phyloP scores from a whole-genome alignment of 495 filamentous ascomycete genomes.

The Penicillium manginii region DNA sequence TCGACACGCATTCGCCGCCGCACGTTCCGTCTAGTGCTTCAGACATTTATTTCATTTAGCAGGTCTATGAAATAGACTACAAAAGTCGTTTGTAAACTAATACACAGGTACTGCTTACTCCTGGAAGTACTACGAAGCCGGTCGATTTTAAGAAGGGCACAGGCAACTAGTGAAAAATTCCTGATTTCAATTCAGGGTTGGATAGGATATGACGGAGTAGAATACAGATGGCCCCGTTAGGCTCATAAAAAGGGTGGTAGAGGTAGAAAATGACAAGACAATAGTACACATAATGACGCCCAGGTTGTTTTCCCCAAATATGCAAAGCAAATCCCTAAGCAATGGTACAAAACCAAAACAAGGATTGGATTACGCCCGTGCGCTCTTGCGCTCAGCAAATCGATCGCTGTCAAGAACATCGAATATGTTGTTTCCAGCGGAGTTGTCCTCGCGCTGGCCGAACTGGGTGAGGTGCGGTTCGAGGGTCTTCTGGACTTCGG shows the following conservation, averaged over 20 bases:
- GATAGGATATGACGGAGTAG: constrained; percentile 23
- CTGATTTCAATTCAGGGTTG: constrained; percentile 10
- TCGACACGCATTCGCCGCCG: too few relatives aligned
- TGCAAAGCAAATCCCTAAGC: constrained; percentile 13
- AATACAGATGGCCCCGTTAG: constrained; percentile 24
- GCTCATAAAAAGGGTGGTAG: constrained; percentile 8
- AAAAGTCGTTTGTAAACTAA: too few relatives aligned
- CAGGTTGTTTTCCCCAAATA: constrained; percentile 22
- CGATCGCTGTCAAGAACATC: constrained; percentile 39
- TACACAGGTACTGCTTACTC: too few relatives aligned
- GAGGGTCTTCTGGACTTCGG: constrained; percentile 62
- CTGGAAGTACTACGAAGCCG: too few relatives aligned
- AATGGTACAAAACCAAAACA: constrained; percentile 22
- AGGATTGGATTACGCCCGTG: constrained; percentile 15
- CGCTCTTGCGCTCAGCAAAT: constrained; percentile 34
- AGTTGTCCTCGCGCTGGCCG: constrained; percentile 55
- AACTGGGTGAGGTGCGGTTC: constrained; percentile 67
- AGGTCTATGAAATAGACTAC: too few relatives aligned
- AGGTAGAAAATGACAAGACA: constrained; percentile 19
- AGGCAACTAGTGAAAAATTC: not conserved
- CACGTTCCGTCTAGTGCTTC: too few relatives aligned
- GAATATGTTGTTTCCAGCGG: constrained; percentile 25
- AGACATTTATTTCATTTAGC: too few relatives aligned
- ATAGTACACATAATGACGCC: constrained; percentile 25
- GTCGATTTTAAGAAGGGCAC: too few relatives aligned